These are phyloP conservation scores for Kwoniella shandongensis DNA, from an alignment of 768 basidiomycete species.

Conservation along the genomic window DNA sequence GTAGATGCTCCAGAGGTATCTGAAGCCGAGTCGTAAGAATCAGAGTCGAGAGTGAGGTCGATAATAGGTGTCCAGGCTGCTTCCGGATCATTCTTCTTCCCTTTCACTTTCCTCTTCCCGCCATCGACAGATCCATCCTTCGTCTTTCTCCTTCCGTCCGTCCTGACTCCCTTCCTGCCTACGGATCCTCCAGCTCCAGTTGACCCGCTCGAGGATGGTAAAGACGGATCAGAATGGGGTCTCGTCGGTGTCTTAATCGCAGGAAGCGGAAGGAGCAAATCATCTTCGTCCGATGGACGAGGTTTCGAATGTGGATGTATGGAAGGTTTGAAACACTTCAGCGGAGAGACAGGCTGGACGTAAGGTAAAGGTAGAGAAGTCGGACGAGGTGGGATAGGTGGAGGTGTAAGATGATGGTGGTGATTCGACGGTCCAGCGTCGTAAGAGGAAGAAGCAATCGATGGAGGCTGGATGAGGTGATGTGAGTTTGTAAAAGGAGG, in stretches of 20 bases:
- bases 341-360: background rate
- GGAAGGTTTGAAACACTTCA: constrained; percentile 10
- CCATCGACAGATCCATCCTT: too few relatives aligned
- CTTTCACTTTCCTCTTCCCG: background rate
- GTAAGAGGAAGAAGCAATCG: background rate
- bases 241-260: constrained; percentile 1
- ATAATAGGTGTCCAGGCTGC: constrained; percentile 13
- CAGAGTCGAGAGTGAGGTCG: constrained; percentile 4
- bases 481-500: background rate
- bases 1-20: background rate
- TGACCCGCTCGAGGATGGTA: background rate
- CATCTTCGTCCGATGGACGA: constrained; percentile 12
- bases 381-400: constrained; percentile 21
- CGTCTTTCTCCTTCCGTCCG: constrained; percentile 4
- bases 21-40: background rate
- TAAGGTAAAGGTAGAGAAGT: constrained; percentile 12
- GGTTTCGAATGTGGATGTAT: constrained; percentile 20
- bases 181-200: background rate
- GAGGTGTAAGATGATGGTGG: background rate
- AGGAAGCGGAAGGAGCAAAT: constrained; percentile 5
- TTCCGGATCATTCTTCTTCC: background rate
- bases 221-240: constrained; percentile 3
- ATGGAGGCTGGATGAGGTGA: background rate
- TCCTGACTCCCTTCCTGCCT: background rate
- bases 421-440: constrained; percentile 4